Conservation (phyloP, 2,329 filamentous ascomycete genomes). For the Aspergillus floridensis region DNA sequence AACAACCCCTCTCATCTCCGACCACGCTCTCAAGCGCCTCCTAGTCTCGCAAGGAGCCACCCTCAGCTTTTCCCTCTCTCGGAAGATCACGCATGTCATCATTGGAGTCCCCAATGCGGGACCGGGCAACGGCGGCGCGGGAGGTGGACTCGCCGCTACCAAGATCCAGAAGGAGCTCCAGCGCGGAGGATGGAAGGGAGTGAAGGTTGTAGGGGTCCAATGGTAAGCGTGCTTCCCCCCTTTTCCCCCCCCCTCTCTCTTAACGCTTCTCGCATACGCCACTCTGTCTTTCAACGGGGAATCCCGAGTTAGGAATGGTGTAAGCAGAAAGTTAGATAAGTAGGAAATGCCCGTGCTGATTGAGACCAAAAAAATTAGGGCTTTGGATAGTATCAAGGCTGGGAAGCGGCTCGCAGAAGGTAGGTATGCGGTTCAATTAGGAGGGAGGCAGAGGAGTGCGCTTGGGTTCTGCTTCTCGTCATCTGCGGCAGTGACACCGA, state of each 20-base stretch:
- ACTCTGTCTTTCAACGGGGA: too few species aligned
- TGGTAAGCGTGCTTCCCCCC: slow-evolving; percentile 56
- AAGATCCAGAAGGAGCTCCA: slow-evolving; percentile 82
- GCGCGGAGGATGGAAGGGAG: slow-evolving; percentile 62
- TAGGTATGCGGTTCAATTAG: slow-evolving; percentile 65
- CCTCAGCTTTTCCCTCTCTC: slow-evolving; percentile 67
- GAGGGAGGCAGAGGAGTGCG: slow-evolving; percentile 64
- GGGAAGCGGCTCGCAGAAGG: slow-evolving; percentile 73
- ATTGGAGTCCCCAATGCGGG: slow-evolving; percentile 59
- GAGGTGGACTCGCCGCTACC: slow-evolving; percentile 70
- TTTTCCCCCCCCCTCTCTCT: background rate
- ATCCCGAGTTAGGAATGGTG: background rate
- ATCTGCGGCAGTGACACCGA: slow-evolving; percentile 15
- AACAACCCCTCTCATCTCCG: slow-evolving; percentile 75
- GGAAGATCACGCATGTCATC: slow-evolving; percentile 82
- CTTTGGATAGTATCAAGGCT: slow-evolving; percentile 76
- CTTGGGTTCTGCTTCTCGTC: slow-evolving; percentile 1
- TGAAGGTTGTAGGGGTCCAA: slow-evolving; percentile 78
- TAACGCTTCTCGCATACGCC: background rate
- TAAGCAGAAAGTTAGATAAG: background rate
- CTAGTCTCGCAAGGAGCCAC: slow-evolving; percentile 71
- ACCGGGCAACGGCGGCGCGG: slow-evolving; percentile 58
- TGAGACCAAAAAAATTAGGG: slow-evolving; percentile 49
- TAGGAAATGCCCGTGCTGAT: slow-evolving; percentile 13
- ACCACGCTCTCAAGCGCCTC: slow-evolving; percentile 79